Percentiles rank a stretch among this genome's conserved stretches.
phyloP scores from a whole-genome alignment of 306 rosid species.

The Betula pendula region DNA sequence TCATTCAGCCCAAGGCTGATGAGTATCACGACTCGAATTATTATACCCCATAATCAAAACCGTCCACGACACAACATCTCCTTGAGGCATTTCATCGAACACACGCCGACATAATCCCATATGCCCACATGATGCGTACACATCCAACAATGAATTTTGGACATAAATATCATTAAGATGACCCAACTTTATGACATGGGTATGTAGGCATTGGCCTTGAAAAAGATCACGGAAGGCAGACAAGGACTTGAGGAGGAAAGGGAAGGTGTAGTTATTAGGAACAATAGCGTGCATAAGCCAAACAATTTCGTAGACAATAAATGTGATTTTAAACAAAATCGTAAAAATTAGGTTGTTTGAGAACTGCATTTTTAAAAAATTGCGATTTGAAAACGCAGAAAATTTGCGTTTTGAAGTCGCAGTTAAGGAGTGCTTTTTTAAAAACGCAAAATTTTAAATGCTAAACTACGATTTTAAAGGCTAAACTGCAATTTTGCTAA shows the following conservation, averaged over 20 bases:
- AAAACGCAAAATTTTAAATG: no score
- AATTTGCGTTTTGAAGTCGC: no score
- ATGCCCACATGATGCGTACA: slow-evolving; percentile 53
- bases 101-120: slow-evolving; percentile 40
- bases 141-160: slow-evolving; percentile 50
- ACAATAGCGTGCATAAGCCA: slow-evolving; percentile 30
- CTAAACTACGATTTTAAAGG: no score
- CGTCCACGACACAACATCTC: slow-evolving; percentile 88
- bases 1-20: no score
- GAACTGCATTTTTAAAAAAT: no score
- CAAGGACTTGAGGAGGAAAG: slow-evolving; percentile 61
- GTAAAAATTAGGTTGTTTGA: no score
- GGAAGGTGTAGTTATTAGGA: slow-evolving; percentile 73
- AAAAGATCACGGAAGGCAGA: slow-evolving; percentile 34
- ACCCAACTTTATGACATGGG: slow-evolving; percentile 58
- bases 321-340: no score
- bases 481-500: no score
- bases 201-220: slow-evolving; percentile 40
- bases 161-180: slow-evolving; percentile 54
- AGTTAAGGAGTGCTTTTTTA: no score
- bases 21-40: no score
- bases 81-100: slow-evolving; percentile 75
- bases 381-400: no score
- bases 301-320: no score
- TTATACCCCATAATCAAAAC: slow-evolving; percentile 62